Percentiles rank a stretch among this genome's conserved stretches.
These are phyloP conservation scores for Yamadazyma kanchanaburiensis DNA, from an alignment of 1,139 yeast genomes.

Conservation along the genomic window DNA sequence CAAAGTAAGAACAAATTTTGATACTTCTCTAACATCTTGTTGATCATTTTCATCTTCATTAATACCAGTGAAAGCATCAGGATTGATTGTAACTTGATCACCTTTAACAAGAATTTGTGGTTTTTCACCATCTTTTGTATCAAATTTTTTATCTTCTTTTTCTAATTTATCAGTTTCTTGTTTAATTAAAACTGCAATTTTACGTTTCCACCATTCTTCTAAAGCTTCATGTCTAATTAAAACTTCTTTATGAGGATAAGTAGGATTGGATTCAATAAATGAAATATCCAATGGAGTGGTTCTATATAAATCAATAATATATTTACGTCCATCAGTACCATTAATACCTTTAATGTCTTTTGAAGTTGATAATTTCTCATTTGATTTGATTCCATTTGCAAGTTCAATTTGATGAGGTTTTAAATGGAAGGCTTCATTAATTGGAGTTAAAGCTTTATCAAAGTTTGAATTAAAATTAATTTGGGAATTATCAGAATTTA, in stretches of 20 bases:
- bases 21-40: conserved; percentile 61
- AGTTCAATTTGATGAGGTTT: conserved; percentile 59
- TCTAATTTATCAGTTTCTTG: conserved; percentile 47
- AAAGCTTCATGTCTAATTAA: conserved; percentile 85
- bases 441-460: conserved; percentile 50
- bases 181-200: conserved; percentile 54
- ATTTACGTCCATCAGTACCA: conserved; percentile 84
- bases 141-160: conserved; percentile 25
- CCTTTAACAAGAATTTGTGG: conserved; percentile 57
- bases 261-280: conserved; percentile 55
- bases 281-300: conserved; percentile 81
- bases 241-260: conserved; percentile 81
- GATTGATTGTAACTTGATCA: conserved; percentile 60
- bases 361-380: conserved; percentile 59
- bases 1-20: conserved; percentile 58
- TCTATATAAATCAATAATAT: conserved; percentile 80
- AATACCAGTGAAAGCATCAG: conserved; percentile 66
- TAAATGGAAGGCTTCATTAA: conserved; percentile 77
- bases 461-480: conserved; percentile 50
- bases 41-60: conserved; percentile 51
- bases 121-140: conserved; percentile 31
- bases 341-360: conserved; percentile 79
- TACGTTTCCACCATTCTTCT: conserved; percentile 83
- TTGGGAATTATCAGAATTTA: conserved; percentile 55
- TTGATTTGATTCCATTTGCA: conserved; percentile 28